Evolutionary conservation across 495 filamentous ascomycete genomes (phyloP), one percentile per base, ranked within the genome.

Genomic region (Rusavskia elegans): DNA sequence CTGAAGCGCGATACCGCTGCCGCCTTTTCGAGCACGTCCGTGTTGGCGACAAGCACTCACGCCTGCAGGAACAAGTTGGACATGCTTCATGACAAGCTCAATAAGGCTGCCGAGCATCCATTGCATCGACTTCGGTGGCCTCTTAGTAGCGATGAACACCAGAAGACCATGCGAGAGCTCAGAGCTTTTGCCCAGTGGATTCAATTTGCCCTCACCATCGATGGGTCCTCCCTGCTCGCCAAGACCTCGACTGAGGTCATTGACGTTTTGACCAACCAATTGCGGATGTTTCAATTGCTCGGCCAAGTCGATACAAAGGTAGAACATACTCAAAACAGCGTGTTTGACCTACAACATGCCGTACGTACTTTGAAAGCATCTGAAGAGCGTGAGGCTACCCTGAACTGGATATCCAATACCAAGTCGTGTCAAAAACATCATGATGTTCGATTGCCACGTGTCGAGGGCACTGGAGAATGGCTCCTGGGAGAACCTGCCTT

Each of bases 381-480:
- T 27, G 20, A 14, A 23, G n/a, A 55, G 36, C 32, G 50, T 3
- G 5, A 52, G 11, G 38, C 37, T 0, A 37, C 52, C 7, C 39
- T 55, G 19, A 11, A 52, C 11, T 57, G 55, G 51, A 14, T 57
- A 3, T 57, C 55, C n/a, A 14, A 37, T 14, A 8, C 29, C 1
- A 37, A 54, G n/a, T 23, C 48, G 16, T 14, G 21, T 11, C 37
- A 48, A 37, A 57, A 53, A 36, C 51, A 57, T 14, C 27, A 25
- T 27, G 30, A 29, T 25, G 36, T 57, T 19, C 46, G 45, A 23
- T 36, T 40, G 42, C 36, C 19, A 35, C 49, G 52, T 29, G 14
- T 57, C 16, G 7, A 20, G 16, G 51, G 51, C 17, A 57, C 51
- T 7, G 55, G 55, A 45, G 37, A 50, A 41, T 54, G 55, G 55